These are phyloP conservation scores for Beta vulgaris DNA, from an alignment of 148 eudicot genomes.

Conservation along the genomic window DNA sequence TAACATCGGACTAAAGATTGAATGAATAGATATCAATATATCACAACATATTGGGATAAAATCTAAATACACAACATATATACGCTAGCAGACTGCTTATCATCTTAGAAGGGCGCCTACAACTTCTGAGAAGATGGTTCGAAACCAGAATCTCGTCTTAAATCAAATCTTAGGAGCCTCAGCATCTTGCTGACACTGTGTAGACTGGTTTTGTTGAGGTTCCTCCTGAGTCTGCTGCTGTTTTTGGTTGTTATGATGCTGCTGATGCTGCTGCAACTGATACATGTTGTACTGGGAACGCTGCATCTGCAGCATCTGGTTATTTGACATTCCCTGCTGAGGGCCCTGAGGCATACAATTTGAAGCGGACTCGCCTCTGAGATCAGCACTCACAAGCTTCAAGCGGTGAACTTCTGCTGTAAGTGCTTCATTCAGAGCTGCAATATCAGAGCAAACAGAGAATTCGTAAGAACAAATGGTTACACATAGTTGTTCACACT, in stretches of 20 bases:
- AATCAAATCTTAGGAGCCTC: constrained; percentile 4
- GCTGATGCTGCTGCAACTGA: constrained; percentile 15
- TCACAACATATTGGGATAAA: neutral
- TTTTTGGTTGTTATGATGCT: constrained; percentile 11
- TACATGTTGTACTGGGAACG: constrained; percentile 14
- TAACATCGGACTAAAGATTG: constrained; percentile 22
- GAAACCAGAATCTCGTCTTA: neutral
- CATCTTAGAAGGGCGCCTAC: neutral
- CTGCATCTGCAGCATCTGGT: constrained; percentile 24
- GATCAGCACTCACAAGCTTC: constrained; percentile 26
- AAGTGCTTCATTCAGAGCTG: constrained; percentile 47
- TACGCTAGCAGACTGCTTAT: constrained; percentile 1
- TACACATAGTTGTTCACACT: neutral
- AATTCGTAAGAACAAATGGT: neutral
- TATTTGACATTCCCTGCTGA: constrained; percentile 20
- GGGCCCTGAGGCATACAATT: constrained; percentile 15
- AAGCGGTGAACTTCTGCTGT: constrained; percentile 40
- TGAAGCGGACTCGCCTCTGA: constrained; percentile 14
- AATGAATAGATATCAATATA: constrained; percentile 29
- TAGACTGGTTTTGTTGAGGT: constrained; percentile 3
- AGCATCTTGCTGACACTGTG: constrained; percentile 12
- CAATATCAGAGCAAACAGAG: neutral
- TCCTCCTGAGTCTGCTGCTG: constrained; percentile 16
- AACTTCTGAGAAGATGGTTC: neutral
- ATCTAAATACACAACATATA: constrained; percentile 9